phyloP scores from a whole-genome alignment of 805 yeast genomes.

The Kockiozyma suomiensis region DNA sequence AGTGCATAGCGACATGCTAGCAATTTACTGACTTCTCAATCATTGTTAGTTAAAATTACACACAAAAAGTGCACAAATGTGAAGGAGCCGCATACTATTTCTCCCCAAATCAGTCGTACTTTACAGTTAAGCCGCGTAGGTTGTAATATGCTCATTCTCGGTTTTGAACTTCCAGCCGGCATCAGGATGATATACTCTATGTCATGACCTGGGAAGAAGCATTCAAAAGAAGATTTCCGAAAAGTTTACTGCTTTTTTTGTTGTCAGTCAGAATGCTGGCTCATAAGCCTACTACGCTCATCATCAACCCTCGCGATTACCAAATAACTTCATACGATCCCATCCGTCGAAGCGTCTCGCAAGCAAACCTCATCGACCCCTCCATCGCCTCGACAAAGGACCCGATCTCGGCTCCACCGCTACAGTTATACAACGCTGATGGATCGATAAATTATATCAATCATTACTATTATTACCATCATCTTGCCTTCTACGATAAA shows the following conservation, averaged over 20 bases:
- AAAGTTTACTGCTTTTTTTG: neutral
- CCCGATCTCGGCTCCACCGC: slow-evolving; percentile 23
- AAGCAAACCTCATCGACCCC: slow-evolving; percentile 13
- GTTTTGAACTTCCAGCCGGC: neutral
- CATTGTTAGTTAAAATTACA: neutral
- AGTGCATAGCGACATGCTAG: neutral
- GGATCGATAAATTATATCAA: slow-evolving; percentile 26
- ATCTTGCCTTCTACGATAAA: slow-evolving; percentile 21
- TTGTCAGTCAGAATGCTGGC: slow-evolving; percentile 7
- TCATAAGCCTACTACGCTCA: slow-evolving; percentile 10
- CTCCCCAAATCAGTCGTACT: neutral
- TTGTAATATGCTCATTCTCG: too few species aligned
- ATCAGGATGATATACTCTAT: neutral
- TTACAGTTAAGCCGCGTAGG: slow-evolving; percentile 6
- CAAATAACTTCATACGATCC: slow-evolving; percentile 1
- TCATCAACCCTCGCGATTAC: slow-evolving; percentile 25
- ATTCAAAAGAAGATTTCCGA: neutral
- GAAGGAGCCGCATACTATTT: slow-evolving; percentile 2
- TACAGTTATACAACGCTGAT: slow-evolving; percentile 18
- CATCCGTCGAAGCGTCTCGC: neutral
- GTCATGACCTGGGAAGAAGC: neutral
- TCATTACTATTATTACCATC: slow-evolving; percentile 24
- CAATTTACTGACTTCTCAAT: too few species aligned
- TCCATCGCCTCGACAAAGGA: slow-evolving; percentile 23
- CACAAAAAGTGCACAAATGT: neutral